Evolutionary conservation across 768 basidiomycete genomes (phyloP), one percentile per base, ranked within the genome.

Genomic region (Hypholoma sublateritium): DNA sequence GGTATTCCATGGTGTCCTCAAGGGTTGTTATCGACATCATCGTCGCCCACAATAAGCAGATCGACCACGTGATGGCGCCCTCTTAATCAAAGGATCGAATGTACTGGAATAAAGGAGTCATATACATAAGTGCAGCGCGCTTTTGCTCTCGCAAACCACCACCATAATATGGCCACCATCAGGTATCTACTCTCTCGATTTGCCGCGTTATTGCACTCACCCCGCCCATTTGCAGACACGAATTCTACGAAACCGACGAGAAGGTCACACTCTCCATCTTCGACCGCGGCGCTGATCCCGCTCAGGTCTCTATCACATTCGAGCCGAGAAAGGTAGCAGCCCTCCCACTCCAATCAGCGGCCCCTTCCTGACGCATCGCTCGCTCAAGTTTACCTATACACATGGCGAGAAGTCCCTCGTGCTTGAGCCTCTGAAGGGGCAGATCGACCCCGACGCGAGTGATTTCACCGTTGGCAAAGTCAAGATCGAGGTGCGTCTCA

Each of bases 161-260:
- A 19, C 41, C 39, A 60, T 52, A 32, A 77, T 32, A 32, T 75
- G 76, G 62, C 76, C 50, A 65, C 75, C 47, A 65, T 70, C 46
- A 72, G 74, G 77, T 76, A 67, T n/a, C 12, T 34, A 12, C 28
- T 21, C 28, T 36, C 16, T 39, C 32, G 21, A 55, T 16, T 42
- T 17, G 39, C 22, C 43, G 53, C 19, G 22, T 12, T 17, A 12
- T 17, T 46, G 34, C 56, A 35, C 22, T 37, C 28, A 54, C 24
- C 21, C 22, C 36, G 25, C 1, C 56, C 50, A 6, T 22, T 36
- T 55, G 32, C 37, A 92, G 91, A 70, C 86, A 93, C 74, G 91
- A 92, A 70, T 94, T 89, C 70, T 94, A 93, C 71, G 92, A 94
- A 72, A 89, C 86, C 12, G 91, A 93, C 62, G 89, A 93, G 58